Percentiles rank a stretch among this genome's conserved stretches.
These are phyloP conservation scores for Apiospora phragmitis DNA, from an alignment of 2,329 filamentous ascomycete genomes.

Conservation along the genomic window DNA sequence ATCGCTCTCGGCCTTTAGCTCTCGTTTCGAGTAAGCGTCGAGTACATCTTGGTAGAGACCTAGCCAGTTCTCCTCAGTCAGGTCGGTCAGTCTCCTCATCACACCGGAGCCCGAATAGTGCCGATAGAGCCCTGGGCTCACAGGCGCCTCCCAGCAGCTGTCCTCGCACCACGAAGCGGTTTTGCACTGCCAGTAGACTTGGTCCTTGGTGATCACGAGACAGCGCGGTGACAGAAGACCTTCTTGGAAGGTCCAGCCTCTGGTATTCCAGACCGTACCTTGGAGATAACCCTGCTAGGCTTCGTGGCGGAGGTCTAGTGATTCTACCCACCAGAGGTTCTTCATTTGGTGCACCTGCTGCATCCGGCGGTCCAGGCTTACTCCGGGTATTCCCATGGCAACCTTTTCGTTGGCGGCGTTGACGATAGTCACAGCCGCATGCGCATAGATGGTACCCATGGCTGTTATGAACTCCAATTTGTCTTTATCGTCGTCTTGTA, in stretches of 20 bases:
- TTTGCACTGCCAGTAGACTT: slow-evolving; percentile 13
- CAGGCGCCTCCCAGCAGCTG: background rate
- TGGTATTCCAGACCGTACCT: slow-evolving; percentile 8
- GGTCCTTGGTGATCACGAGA: slow-evolving; percentile 5
- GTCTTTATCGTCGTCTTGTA: slow-evolving; percentile 13
- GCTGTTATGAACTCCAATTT: background rate
- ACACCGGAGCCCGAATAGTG: slow-evolving; percentile 6
- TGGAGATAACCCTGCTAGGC: background rate
- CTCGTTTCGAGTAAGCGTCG: background rate
- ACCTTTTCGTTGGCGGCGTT: background rate
- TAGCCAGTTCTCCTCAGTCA: background rate
- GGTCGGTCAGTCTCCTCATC: background rate
- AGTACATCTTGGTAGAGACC: background rate
- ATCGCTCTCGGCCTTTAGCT: slow-evolving; percentile 7
- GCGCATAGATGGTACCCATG: slow-evolving; percentile 12
- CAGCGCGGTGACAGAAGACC: slow-evolving; percentile 11
- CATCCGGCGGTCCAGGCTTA: background rate
- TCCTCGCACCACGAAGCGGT: slow-evolving; percentile 1
- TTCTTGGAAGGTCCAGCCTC: slow-evolving; percentile 12
- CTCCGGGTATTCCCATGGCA: background rate
- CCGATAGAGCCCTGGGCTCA: background rate
- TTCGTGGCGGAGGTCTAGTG: background rate
- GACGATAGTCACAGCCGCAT: slow-evolving; percentile 11
- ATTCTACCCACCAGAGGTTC: background rate
- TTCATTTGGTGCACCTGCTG: background rate